Evolutionary conservation across 768 basidiomycete genomes (phyloP).

Genomic region (Boletus eberwhitei): DNA sequence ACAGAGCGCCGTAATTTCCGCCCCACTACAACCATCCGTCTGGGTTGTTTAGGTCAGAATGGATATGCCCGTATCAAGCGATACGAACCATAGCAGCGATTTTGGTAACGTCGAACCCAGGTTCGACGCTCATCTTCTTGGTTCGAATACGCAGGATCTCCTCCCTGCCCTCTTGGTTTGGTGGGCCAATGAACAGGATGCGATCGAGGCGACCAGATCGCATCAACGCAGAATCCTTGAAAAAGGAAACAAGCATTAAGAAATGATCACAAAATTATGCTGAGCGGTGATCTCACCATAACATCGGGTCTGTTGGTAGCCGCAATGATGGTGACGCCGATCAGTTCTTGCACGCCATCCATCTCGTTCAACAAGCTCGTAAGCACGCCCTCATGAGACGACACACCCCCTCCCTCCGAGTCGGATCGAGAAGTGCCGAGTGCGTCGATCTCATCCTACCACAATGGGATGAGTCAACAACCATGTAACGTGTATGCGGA

Average conservation of each 20-base stretch:
- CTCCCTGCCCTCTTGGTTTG: constrained; percentile 71
- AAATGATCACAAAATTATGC: not conserved
- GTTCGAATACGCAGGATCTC: constrained; percentile 85
- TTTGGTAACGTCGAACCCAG: constrained; percentile 58
- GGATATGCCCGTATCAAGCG: not conserved
- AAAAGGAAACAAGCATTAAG: not conserved
- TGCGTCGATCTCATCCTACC: constrained; percentile 95
- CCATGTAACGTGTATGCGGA: not conserved
- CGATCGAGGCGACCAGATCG: constrained; percentile 93
- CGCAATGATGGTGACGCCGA: constrained; percentile 93
- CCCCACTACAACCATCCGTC: constrained; percentile 96
- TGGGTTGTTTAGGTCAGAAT: constrained; percentile 31
- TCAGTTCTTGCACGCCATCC: constrained; percentile 95
- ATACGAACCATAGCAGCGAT: constrained; percentile 64
- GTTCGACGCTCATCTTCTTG: constrained; percentile 75
- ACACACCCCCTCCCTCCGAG: constrained; percentile 46
- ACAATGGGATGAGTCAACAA: not conserved
- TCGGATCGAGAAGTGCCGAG: constrained; percentile 75
- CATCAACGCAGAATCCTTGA: constrained; percentile 90
- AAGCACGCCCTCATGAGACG: constrained; percentile 82
- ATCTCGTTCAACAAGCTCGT: constrained; percentile 95
- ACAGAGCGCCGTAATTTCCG: constrained; percentile 87
- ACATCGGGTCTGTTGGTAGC: constrained; percentile 95
- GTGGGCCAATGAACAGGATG: constrained; percentile 91
- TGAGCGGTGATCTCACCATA: constrained; percentile 52